Evolutionary conservation across 192 early-diverging fungal species (phyloP).

Genomic region (Mortierella claussenii): DNA sequence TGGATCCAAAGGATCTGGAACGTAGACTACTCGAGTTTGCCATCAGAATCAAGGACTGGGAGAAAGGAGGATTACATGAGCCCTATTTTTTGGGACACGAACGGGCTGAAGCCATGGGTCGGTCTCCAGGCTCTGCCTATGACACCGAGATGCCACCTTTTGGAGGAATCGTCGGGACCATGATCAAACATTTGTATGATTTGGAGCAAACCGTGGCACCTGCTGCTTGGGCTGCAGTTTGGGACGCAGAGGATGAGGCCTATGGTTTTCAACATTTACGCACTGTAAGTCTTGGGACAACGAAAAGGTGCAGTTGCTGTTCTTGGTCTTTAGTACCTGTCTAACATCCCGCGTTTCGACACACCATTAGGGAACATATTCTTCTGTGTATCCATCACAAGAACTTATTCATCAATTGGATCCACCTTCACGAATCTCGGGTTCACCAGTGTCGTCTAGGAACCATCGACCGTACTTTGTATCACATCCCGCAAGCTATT

Average conservation of each 20-base stretch:
- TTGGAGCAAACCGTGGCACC: constrained; percentile 28
- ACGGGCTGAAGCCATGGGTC: constrained; percentile 8
- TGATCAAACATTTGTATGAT: constrained; percentile 31
- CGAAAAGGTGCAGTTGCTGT: no score
- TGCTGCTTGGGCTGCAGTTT: constrained; percentile 20
- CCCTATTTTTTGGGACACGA: constrained; percentile 31
- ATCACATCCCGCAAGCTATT: neutral
- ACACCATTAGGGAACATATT: constrained; percentile 43
- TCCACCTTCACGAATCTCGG: constrained; percentile 5
- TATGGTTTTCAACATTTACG: constrained; percentile 40
- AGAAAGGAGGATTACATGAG: constrained; percentile 25
- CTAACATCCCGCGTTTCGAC: no score
- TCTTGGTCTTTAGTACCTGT: no score
- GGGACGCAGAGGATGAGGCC: constrained; percentile 44
- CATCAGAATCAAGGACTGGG: constrained; percentile 30
- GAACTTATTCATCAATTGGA: constrained; percentile 25
- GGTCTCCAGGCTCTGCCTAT: no score
- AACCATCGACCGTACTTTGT: neutral
- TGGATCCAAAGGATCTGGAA: constrained; percentile 29
- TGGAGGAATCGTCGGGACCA: constrained; percentile 32
- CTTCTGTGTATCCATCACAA: constrained; percentile 28
- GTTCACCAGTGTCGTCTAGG: neutral
- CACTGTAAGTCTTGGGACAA: no score
- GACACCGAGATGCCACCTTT: neutral
- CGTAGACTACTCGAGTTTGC: constrained; percentile 35